phyloP scores from a whole-genome alignment of 2,329 filamentous ascomycete species.

The Hypocrella siamensis region DNA sequence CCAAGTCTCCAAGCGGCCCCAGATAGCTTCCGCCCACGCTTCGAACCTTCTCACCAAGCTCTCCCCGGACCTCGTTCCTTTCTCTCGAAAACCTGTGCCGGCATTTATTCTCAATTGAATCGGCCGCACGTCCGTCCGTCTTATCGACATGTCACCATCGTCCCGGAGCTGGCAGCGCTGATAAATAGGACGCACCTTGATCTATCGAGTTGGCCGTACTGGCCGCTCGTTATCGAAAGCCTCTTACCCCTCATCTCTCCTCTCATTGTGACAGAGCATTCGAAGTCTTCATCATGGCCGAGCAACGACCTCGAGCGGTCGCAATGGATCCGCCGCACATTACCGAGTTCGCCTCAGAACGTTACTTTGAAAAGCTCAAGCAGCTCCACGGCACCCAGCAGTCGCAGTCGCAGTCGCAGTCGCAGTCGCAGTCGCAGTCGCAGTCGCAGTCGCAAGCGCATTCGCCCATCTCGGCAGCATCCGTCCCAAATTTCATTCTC shows the following conservation, averaged over 20 bases:
- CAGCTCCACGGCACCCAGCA: slow-evolving; percentile 32
- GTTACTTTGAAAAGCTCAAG: slow-evolving; percentile 46
- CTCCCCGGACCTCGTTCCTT: too few relatives aligned
- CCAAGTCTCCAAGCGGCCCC: too few relatives aligned
- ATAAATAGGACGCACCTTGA: slow-evolving; percentile 17
- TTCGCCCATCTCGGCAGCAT: slow-evolving; percentile 8
- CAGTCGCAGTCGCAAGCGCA: not conserved
- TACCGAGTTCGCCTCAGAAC: slow-evolving; percentile 50
- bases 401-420: slow-evolving; percentile 20
- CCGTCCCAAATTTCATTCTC: slow-evolving; percentile 31
- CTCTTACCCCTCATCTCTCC: too few relatives aligned
- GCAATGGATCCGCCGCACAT: slow-evolving; percentile 47
- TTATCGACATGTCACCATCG: slow-evolving; percentile 15
- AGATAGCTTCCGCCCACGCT: too few relatives aligned
- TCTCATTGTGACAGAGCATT: too few relatives aligned
- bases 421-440: not conserved
- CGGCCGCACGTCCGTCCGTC: too few relatives aligned
- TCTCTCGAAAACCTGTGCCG: too few relatives aligned
- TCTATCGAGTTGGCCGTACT: slow-evolving; percentile 12
- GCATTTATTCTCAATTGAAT: too few relatives aligned
- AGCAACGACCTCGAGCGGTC: slow-evolving; percentile 12
- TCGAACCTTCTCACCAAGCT: too few relatives aligned
- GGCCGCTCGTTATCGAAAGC: slow-evolving; percentile 8
- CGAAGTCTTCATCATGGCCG: slow-evolving; percentile 19
- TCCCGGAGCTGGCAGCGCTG: slow-evolving; percentile 6